These are phyloP conservation scores for Abeoforma whisleri DNA, from an alignment of 78 protist genomes.

Conservation along the genomic window DNA sequence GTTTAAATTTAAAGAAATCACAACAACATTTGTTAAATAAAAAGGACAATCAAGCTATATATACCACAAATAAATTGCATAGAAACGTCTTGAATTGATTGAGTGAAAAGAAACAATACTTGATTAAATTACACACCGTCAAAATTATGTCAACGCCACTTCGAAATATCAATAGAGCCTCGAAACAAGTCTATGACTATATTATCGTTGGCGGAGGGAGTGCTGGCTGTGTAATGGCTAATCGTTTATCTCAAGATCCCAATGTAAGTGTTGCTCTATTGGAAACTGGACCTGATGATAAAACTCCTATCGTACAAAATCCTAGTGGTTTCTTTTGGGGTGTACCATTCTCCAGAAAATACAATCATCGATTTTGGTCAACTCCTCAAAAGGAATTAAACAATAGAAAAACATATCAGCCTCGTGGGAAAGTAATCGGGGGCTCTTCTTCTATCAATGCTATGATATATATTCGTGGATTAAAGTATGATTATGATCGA, in stretches of 20 bases:
- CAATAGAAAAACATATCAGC: slow-evolving; percentile 10
- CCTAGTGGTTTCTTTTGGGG: not conserved
- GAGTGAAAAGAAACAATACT: too few species aligned
- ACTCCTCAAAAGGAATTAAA: slow-evolving; percentile 8
- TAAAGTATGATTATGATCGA: not conserved
- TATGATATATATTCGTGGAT: slow-evolving; percentile 42
- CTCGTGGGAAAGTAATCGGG: slow-evolving; percentile 44
- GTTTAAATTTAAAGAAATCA: too few species aligned
- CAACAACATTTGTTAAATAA: too few species aligned
- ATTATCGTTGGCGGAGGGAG: slow-evolving; percentile 26
- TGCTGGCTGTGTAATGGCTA: not conserved
- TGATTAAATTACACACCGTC: too few species aligned
- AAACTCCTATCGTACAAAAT: not conserved
- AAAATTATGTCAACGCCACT: slow-evolving; percentile 1
- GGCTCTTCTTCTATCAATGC: slow-evolving; percentile 51
- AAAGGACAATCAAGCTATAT: too few species aligned
- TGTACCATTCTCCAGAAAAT: not conserved
- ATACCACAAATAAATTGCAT: too few species aligned
- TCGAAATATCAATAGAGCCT: not conserved
- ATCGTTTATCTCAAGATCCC: not conserved
- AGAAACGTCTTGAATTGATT: too few species aligned
- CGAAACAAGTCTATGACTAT: slow-evolving; percentile 27
- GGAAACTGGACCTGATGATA: slow-evolving; percentile 16
- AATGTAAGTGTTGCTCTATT: not conserved
- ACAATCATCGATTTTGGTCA: slow-evolving; percentile 33